phyloP scores from a whole-genome alignment of 1,284 basidiomycete genomes.

The Tylopilus orsonianus region DNA sequence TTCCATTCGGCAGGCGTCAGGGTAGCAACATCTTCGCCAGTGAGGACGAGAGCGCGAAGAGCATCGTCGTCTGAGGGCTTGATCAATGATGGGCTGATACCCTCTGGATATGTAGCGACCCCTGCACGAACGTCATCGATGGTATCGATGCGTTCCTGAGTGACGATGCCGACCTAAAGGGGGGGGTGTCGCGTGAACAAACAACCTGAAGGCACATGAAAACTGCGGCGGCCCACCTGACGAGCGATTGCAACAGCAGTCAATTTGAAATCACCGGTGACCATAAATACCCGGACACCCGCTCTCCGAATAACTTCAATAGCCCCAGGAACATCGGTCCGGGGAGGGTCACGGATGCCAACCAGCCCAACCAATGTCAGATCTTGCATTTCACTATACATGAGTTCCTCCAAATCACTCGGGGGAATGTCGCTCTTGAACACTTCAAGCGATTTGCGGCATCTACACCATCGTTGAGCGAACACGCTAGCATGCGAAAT shows the following conservation, averaged over 20 bases:
- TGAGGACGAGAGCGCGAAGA: slow-evolving; percentile 40
- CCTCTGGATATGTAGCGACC: slow-evolving; percentile 19
- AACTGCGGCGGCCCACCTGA: slow-evolving; percentile 22
- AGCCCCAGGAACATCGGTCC: slow-evolving; percentile 47
- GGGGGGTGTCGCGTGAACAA: neutral
- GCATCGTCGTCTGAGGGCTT: slow-evolving; percentile 33
- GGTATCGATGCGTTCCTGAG: slow-evolving; percentile 43
- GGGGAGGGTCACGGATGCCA: slow-evolving; percentile 60
- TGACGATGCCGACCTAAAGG: slow-evolving; percentile 63
- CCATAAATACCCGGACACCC: slow-evolving; percentile 52
- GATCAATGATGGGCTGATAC: slow-evolving; percentile 19
- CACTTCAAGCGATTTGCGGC: slow-evolving; percentile 32
- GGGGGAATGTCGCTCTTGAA: slow-evolving; percentile 33
- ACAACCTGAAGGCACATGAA: neutral
- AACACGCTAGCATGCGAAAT: neutral
- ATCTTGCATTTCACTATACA: slow-evolving; percentile 39
- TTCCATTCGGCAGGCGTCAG: slow-evolving; percentile 51
- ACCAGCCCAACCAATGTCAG: slow-evolving; percentile 59
- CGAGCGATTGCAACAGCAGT: slow-evolving; percentile 47
- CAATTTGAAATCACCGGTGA: slow-evolving; percentile 54
- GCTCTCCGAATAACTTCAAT: slow-evolving; percentile 49
- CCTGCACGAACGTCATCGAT: slow-evolving; percentile 37
- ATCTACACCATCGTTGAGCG: slow-evolving; percentile 12
- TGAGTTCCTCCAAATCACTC: slow-evolving; percentile 39
- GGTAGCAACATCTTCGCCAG: slow-evolving; percentile 45